These are phyloP conservation scores for Lipomyces oligophaga DNA, from an alignment of 805 yeast genomes.

Conservation along the genomic window DNA sequence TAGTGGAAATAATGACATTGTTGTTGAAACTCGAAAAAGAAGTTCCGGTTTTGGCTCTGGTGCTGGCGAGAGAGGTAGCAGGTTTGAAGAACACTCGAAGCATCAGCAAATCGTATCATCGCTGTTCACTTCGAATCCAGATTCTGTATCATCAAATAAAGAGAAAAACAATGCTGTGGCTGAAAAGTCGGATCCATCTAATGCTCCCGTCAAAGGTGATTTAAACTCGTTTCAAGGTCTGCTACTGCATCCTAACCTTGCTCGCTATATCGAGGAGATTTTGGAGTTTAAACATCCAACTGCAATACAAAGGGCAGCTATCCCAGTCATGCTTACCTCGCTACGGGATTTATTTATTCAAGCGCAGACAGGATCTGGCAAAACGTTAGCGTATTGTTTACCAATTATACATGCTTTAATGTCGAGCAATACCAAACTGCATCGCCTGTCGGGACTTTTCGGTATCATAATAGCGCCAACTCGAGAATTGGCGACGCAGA, in stretches of 20 bases:
- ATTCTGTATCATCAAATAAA: conserved; percentile 31
- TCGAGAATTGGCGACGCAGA: conserved; percentile 89
- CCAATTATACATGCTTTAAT: conserved; percentile 77
- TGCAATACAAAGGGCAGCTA: conserved; percentile 73
- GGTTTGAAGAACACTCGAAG: no score
- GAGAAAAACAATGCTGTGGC: conserved; percentile 27
- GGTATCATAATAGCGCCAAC: conserved; percentile 91
- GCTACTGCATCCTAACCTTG: conserved; percentile 57
- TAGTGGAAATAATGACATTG: conserved; percentile 17
- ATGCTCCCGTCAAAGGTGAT: conserved; percentile 72
- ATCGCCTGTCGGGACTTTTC: conserved; percentile 75
- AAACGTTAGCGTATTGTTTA: conserved; percentile 79
- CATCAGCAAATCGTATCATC: conserved; percentile 64
- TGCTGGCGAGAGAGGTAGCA: no score
- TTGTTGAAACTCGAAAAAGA: conserved; percentile 3
- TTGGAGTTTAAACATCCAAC: conserved; percentile 62
- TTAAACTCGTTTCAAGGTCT: conserved; percentile 66
- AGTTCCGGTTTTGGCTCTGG: no score
- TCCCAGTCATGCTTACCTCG: conserved; percentile 55
- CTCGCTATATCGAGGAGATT: conserved; percentile 52
- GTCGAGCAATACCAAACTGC: conserved; percentile 45
- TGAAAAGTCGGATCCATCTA: conserved; percentile 54
- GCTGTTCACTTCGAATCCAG: conserved; percentile 69
- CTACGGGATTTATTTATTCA: conserved; percentile 73
- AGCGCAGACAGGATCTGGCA: conserved; percentile 98